These are phyloP conservation scores for Zygnema cylindricum DNA, from an alignment of 139 green algal species.

Conservation along the genomic window DNA sequence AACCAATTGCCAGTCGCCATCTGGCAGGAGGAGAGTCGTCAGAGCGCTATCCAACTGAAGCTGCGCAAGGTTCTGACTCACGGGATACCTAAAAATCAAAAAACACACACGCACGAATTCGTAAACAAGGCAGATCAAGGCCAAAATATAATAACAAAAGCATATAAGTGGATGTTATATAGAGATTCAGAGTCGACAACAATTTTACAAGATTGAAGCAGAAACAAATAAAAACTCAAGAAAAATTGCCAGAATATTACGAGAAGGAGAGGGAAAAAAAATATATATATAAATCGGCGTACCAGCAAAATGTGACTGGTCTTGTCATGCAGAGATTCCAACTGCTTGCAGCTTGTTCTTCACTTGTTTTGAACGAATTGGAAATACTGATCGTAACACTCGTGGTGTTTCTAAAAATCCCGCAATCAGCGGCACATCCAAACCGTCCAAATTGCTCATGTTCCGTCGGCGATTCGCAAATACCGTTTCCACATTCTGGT, in stretches of 20 bases:
- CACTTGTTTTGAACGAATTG: background rate
- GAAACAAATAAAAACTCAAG: background rate
- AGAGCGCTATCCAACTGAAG: background rate
- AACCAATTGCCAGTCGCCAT: conserved; percentile 5
- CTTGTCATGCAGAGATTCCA: conserved; percentile 50
- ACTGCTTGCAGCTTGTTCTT: background rate
- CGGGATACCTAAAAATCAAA: background rate
- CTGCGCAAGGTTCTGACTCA: background rate
- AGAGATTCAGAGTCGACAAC: background rate
- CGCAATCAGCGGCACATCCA: conserved; percentile 84
- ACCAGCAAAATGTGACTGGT: conserved; percentile 35
- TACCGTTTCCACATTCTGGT: conserved; percentile 80
- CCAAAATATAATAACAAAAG: too few species aligned
- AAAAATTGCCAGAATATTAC: background rate
- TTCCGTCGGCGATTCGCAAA: conserved; percentile 82
- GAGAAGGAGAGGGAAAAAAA: too few species aligned
- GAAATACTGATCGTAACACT: conserved; percentile 11
- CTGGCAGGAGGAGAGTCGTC: background rate
- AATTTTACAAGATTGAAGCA: background rate
- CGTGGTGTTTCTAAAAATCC: conserved; percentile 43
- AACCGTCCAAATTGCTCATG: conserved; percentile 83
- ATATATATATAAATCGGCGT: background rate
- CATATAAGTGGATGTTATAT: background rate
- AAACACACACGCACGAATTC: too few species aligned
- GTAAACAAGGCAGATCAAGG: too few species aligned